These are phyloP conservation scores for Fusarium albidum DNA, from an alignment of 2,329 filamentous ascomycete species.

Conservation along the genomic window DNA sequence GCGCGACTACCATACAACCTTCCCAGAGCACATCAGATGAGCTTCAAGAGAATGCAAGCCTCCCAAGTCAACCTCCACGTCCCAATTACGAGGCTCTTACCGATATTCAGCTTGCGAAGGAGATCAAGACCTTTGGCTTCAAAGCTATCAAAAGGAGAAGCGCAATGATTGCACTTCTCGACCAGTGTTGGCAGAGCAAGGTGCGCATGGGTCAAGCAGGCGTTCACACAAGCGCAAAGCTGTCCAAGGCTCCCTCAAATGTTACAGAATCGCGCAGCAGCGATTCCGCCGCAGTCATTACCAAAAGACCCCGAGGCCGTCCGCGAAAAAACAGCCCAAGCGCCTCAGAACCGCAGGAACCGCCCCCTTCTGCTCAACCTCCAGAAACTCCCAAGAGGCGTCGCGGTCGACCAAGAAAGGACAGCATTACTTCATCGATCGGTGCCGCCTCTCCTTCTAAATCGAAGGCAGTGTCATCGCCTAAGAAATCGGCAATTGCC, in stretches of 20 bases:
- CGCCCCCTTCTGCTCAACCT: conserved; percentile 46
- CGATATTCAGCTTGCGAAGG: conserved; percentile 67
- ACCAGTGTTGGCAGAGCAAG: conserved; percentile 76
- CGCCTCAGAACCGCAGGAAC: conserved; percentile 41
- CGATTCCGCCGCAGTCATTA: conserved; percentile 7
- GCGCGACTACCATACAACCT: neutral
- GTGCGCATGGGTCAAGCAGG: conserved; percentile 38
- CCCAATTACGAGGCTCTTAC: conserved; percentile 70
- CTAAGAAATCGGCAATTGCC: conserved; percentile 14
- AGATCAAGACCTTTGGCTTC: conserved; percentile 73
- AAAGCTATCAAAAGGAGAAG: conserved; percentile 74
- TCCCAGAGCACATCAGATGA: neutral
- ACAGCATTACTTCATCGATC: conserved; percentile 16
- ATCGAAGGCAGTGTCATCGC: conserved; percentile 5
- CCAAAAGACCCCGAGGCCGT: conserved; percentile 44
- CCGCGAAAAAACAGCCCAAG: conserved; percentile 44
- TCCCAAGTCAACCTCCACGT: conserved; percentile 28
- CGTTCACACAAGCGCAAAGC: conserved; percentile 30
- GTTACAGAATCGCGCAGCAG: conserved; percentile 21
- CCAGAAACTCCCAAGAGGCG: conserved; percentile 46
- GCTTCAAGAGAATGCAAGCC: neutral
- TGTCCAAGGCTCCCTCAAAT: conserved; percentile 22
- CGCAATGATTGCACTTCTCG: conserved; percentile 74
- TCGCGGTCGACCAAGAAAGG: conserved; percentile 54
- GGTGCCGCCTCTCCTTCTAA: conserved; percentile 10